Evolutionary conservation across 306 rosid species (phyloP).

Genomic region (Leucaena leucocephala): DNA sequence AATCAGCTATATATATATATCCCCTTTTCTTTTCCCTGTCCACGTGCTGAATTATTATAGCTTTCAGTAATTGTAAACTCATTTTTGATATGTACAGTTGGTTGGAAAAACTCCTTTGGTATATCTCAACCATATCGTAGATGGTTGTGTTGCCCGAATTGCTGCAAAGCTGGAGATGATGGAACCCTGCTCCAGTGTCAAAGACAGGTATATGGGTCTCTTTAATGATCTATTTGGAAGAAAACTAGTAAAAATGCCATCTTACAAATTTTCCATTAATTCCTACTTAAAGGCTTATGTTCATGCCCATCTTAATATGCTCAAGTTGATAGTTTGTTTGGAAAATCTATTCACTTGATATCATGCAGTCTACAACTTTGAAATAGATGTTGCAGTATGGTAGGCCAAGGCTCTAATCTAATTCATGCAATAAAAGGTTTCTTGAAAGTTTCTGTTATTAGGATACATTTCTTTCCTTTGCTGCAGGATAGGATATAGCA

Average conservation of each 20-base stretch:
- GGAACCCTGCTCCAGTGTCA: slow-evolving; percentile 98
- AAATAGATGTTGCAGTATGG: not conserved
- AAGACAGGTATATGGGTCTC: slow-evolving; percentile 65
- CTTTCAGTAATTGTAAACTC: slow-evolving; percentile 11
- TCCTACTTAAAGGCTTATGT: slow-evolving; percentile 8
- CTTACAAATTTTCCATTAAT: slow-evolving; percentile 12
- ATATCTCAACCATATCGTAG: slow-evolving; percentile 78
- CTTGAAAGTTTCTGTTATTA: slow-evolving; percentile 14
- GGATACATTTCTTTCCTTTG: slow-evolving; percentile 19
- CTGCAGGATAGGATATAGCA: slow-evolving; percentile 76
- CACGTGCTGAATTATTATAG: slow-evolving; percentile 5
- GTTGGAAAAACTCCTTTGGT: slow-evolving; percentile 86
- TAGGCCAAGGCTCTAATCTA: not conserved
- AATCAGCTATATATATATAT: slow-evolving; percentile 7
- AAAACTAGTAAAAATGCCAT: not conserved
- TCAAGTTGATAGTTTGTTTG: not conserved
- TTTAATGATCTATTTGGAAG: slow-evolving; percentile 27
- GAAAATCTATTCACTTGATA: slow-evolving; percentile 6
- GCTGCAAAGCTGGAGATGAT: slow-evolving; percentile 96
- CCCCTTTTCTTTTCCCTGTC: not conserved
- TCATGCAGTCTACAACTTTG: not conserved
- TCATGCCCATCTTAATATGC: slow-evolving; percentile 14
- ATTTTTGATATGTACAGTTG: slow-evolving; percentile 50
- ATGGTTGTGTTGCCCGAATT: slow-evolving; percentile 72
- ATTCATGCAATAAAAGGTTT: slow-evolving; percentile 4